These are phyloP conservation scores for Aspergillus sp. DNA, from an alignment of 2,329 filamentous ascomycete genomes.

Conservation along the genomic window DNA sequence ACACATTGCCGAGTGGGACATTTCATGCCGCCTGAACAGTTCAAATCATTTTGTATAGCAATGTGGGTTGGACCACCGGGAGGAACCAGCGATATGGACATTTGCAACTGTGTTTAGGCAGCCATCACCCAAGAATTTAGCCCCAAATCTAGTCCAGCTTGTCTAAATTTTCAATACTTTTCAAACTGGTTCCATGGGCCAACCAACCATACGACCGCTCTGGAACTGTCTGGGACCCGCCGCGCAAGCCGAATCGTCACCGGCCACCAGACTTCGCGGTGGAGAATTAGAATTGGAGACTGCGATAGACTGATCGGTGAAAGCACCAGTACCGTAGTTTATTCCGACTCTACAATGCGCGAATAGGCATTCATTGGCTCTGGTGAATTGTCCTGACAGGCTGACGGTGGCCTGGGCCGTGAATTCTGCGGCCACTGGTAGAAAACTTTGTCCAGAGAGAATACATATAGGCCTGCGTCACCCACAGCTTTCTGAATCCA, in stretches of 20 bases:
- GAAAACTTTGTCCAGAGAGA: neutral
- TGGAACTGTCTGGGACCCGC: neutral
- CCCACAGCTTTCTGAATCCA: too few relatives aligned
- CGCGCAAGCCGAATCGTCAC: constrained; percentile 8
- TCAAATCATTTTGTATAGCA: too few relatives aligned
- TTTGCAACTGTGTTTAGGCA: neutral
- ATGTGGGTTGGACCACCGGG: too few relatives aligned
- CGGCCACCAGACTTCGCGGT: neutral
- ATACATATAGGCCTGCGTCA: neutral
- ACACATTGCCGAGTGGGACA: too few relatives aligned
- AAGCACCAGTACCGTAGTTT: neutral
- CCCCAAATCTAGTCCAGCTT: neutral
- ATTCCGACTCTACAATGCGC: neutral
- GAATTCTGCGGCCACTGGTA: neutral
- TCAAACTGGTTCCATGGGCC: neutral
- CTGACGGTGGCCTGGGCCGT: neutral
- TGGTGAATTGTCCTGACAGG: neutral
- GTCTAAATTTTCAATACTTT: neutral
- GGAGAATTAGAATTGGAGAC: neutral
- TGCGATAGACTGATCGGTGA: neutral
- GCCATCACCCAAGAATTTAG: too few relatives aligned
- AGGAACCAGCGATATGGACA: too few relatives aligned
- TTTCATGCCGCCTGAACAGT: too few relatives aligned
- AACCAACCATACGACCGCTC: neutral
- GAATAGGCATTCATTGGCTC: neutral